Evolutionary conservation across 1,284 basidiomycete genomes (phyloP), one percentile per base, ranked within the genome.

Genomic region (Ganoderma sinense): DNA sequence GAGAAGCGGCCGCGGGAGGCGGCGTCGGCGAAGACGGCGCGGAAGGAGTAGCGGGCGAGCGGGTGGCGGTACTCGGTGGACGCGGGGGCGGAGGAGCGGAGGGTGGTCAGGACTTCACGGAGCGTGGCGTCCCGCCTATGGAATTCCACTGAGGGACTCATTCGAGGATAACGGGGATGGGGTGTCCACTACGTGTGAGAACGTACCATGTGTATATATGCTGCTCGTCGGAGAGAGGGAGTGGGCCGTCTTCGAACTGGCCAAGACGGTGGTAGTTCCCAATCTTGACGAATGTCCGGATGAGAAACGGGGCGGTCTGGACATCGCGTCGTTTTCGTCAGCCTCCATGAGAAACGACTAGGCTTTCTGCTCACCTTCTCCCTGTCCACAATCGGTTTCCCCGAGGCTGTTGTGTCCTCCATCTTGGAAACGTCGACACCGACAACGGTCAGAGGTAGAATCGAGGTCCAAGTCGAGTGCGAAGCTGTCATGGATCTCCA

Each of bases 51-150:
- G 29, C 91, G 89, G 0, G 91, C 92, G 53, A 93, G 88, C 2
- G 93, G 92, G 77, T 94, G 93, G 61, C 90, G 87, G 78, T 91
- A 90, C 80, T 94, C 92, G 26, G 87, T 80, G 41, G 88, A 83
- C 62, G 85, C 85, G 10, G 91, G 88, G 6, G 90, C 88, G 43
- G 87, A 84, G 74, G 88, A 87, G 74, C 93, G 91, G 4, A 94
- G 86, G 20, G 90, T 90, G 8, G 91, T 91, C 61, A 94, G 79
- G 36, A 94, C 84, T 82, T 94, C 93, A 56, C 89, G 87, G 23
- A 94, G 84, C 0, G 92, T 94, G 10, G 92, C 90, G 75, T 94
- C 91, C 82, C 88, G 91, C 93, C 93, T 94, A 74, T 18, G n/a
- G 18, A 16, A 16, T n/a, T 20, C 31, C 6, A 16, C 5, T 40